These are phyloP conservation scores for Epichloe glyceriae DNA, from an alignment of 2,329 filamentous ascomycete species.

Conservation along the genomic window DNA sequence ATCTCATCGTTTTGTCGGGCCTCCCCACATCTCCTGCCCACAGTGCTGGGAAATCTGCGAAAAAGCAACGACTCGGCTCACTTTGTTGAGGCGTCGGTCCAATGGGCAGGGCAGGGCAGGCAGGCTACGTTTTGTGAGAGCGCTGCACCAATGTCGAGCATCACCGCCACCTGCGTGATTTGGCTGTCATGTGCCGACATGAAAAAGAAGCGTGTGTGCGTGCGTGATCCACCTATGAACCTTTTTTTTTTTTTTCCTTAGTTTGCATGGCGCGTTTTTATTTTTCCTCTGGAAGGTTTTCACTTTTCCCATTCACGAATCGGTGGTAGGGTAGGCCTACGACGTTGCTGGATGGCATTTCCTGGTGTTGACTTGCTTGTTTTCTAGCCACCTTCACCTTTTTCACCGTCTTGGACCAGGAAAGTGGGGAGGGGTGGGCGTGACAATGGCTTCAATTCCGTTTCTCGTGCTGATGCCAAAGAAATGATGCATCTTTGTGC, in stretches of 20 bases:
- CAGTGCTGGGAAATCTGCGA: neutral
- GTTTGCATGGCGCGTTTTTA: neutral
- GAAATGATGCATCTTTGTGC: no score
- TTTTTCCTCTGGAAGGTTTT: neutral
- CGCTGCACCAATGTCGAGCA: neutral
- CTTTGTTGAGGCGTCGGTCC: no score
- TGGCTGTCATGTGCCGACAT: neutral
- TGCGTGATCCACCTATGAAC: neutral
- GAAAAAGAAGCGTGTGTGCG: neutral
- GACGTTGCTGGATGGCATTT: neutral
- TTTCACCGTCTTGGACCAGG: neutral
- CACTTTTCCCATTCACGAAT: neutral
- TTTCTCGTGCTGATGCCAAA: no score
- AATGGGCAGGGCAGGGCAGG: no score
- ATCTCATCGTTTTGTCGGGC: neutral
- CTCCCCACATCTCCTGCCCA: neutral
- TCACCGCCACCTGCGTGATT: neutral
- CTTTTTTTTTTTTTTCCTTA: no score
- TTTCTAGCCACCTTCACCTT: neutral
- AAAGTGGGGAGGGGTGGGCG: neutral
- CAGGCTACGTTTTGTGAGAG: no score
- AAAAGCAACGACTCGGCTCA: neutral
- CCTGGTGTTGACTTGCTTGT: constrained; percentile 4
- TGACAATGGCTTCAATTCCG: no score
- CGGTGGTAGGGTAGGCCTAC: neutral